Evolutionary conservation across 2,329 filamentous ascomycete species (phyloP), one percentile per base, ranked within the genome.

Genomic region (Erysiphe pulchra): DNA sequence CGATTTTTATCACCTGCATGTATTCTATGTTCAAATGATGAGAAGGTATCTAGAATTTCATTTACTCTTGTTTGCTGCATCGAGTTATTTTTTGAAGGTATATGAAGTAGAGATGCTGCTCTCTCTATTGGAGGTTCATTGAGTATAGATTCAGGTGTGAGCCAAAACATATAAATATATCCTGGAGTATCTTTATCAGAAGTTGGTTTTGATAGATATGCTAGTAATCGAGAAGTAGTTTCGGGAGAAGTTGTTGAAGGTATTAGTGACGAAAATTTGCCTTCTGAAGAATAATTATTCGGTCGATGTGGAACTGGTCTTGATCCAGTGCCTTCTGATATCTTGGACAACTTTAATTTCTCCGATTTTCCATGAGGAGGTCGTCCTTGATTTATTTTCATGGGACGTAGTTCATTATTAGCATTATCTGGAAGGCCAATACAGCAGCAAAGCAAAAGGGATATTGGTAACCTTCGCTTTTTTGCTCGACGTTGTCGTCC

Each of bases 111-210:
- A 9, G 72, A 66, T 17, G 73, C 70, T 39, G 73, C 65, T 50
- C 74, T 76, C 33, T 66, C 65, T 0, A n/a, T 37, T 13, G 76
- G 67, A 0, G 73, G 67, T 1, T 68, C 63, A 0, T 70, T 60
- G 0, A 67, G 59, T 8, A 72, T 62, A 2, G 68, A 69, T 33
- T 71, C 66, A 31, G 84, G 76, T 0, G 84, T 94, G 18, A 94
- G 69, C 85, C 87, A 94, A 68, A 95, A 98, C 61, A 98, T 92
- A 68, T 98, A 98, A 53, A 98, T 95, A 63, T 90, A 98, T 34
- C 90, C 90, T 12, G 79, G 67, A 53, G 92, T 82, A 52, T 90
- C 82, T 46, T 69, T 65, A 18, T 73, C 65, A 0, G 83, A 85
- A 41, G 86, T 71, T 1, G 68, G 84, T 65, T 71, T 90, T 58